Conservation (phyloP, 192 early-diverging fungal species). For the Rhizophagus clarus region DNA sequence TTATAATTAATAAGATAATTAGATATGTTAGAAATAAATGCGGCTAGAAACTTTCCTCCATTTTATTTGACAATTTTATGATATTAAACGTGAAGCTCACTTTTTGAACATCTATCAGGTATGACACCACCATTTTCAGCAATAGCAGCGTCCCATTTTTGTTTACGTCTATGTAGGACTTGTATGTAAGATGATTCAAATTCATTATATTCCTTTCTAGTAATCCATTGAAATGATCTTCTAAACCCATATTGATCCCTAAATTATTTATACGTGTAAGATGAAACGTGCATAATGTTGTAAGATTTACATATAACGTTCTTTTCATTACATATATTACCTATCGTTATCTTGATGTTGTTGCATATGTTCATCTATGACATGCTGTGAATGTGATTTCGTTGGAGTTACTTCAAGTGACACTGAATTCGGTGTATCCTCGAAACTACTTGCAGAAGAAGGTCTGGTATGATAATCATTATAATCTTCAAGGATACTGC, state of each 20-base stretch:
- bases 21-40: neutral
- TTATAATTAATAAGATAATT: conserved; percentile 18
- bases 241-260: conserved; percentile 66
- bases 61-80: neutral
- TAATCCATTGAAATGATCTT: conserved; percentile 52
- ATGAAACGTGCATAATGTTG: neutral
- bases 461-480: neutral
- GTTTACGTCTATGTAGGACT: conserved; percentile 47
- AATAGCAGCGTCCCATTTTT: conserved; percentile 54
- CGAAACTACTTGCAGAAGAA: conserved; percentile 22
- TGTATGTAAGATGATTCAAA: conserved; percentile 55
- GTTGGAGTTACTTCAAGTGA: neutral
- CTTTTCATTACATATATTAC: neutral
- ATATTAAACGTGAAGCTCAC: conserved; percentile 35
- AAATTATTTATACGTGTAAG: conserved; percentile 3
- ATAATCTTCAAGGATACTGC: conserved; percentile 17
- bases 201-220: conserved; percentile 45
- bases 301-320: too few species aligned
- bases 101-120: conserved; percentile 47
- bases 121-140: conserved; percentile 45
- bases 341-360: neutral
- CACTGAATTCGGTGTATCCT: neutral
- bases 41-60: neutral
- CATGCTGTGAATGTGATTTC: neutral
- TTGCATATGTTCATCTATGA: neutral